Conservation (phyloP, 2,329 filamentous ascomycete genomes). For the Diaporthe aspalathi region DNA sequence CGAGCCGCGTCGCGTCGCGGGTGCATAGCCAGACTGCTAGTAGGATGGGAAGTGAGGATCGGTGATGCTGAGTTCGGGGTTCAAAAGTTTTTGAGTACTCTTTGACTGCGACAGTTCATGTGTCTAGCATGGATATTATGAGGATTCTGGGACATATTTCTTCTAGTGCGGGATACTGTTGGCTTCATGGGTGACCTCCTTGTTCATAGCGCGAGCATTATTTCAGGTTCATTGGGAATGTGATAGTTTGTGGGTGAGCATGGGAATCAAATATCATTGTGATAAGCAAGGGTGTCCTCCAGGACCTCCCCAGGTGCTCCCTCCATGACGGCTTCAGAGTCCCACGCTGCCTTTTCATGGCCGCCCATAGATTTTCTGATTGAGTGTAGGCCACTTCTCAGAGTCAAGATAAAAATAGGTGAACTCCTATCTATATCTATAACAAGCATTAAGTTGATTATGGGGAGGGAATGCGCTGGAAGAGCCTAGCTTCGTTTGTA, state of each 20-base stretch:
- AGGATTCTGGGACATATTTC: background rate
- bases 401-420: too few relatives aligned
- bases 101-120: background rate
- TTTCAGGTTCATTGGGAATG: background rate
- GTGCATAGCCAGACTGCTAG: conserved; percentile 33
- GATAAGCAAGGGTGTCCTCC: background rate
- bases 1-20: conserved; percentile 33
- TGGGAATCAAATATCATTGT: background rate
- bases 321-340: too few relatives aligned
- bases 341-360: too few relatives aligned
- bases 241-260: background rate
- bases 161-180: background rate
- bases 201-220: background rate
- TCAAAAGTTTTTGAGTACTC: conserved; percentile 5
- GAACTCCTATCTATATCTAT: too few relatives aligned
- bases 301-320: too few relatives aligned
- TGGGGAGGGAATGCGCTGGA: too few relatives aligned
- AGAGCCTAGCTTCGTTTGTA: too few relatives aligned
- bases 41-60: conserved; percentile 41
- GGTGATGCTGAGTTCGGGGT: background rate
- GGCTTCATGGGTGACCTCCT: background rate
- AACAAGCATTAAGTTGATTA: too few relatives aligned
- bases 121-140: background rate
- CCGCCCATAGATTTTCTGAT: too few relatives aligned
- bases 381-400: too few relatives aligned